Base-by-base conservation (phyloP, 257 asterid species). In the Leptodermis oblonga region DNA sequence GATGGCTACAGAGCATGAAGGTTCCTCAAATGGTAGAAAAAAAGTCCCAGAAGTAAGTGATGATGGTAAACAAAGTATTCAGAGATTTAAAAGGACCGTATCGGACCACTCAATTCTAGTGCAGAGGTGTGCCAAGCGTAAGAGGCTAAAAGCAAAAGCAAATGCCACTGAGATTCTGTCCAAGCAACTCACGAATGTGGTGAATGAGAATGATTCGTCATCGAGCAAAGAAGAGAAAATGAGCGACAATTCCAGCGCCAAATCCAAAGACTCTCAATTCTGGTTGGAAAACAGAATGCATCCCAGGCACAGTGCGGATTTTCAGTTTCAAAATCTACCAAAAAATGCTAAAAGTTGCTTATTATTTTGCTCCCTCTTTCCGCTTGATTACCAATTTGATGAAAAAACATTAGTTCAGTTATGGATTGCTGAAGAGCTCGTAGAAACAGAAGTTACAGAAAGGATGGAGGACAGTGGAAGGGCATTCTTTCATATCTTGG, bases 361-460 rank as follows among this genome's bases (percentile, higher is more conserved):
- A 37, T 60, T 71, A 41, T 76, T 74, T 37, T 84, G 84, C 76
- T 61, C 53, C 30, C 55, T 81, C 18, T 79, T 81, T 69, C 75
- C 75, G 62, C 71, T 71, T 14, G 79, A 65, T 41, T 71, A 30
- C 65, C 79, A 81, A 49, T 82, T 82, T 75, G 85, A 68, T n/a
- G 79, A 68, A 73, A 78, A 74, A 60, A 74, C 76, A 77, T 48
- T 80, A 67, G 76, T 84, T 39, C 75, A 68, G 43, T 36, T 84
- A 72, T 82, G 89, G 89, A 80, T 82, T 25, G 89, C 89, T 1
- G 86, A 84, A 75, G 89, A 67, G 9, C 74, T 76, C 67, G 60
- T 82, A 13, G 72, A 77, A 26, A 31, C 49, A 6, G 74, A 74
- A 56, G 73, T 1, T 49, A 33, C 65, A 22, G 70, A 45, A 36